These are phyloP conservation scores for Aspergillus eucalypticola DNA, from an alignment of 2,329 filamentous ascomycete species.

Conservation along the genomic window DNA sequence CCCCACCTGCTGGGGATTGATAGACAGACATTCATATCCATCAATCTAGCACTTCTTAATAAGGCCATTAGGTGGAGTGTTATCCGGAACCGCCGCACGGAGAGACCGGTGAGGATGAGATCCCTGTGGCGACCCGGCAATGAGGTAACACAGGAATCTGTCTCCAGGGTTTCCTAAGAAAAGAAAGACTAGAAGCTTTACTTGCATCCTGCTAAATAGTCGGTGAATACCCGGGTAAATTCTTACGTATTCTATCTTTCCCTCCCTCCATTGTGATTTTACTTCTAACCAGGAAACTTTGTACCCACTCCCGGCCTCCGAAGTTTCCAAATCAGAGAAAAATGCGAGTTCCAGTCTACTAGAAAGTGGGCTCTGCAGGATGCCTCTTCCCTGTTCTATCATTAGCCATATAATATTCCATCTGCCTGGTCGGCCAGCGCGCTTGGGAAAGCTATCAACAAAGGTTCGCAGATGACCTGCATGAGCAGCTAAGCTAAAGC, in stretches of 20 bases:
- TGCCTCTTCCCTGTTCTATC: not conserved
- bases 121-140: not conserved
- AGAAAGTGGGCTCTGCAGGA: not conserved
- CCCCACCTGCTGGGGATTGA: not conserved
- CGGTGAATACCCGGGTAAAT: not conserved
- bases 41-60: not conserved
- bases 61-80: not conserved
- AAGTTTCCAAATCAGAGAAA: not conserved
- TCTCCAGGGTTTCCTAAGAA: not conserved
- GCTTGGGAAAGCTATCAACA: not conserved
- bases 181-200: not conserved
- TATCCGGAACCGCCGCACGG: not conserved
- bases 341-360: not conserved
- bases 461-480: conserved; percentile 11
- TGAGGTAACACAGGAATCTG: not conserved
- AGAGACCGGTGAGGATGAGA: not conserved
- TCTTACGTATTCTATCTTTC: not conserved
- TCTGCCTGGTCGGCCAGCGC: conserved; percentile 10
- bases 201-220: not conserved
- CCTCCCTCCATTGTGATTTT: not conserved
- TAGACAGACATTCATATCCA: not conserved
- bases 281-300: not conserved
- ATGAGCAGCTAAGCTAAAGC: conserved; percentile 9
- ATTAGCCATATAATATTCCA: not conserved
- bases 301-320: not conserved